Evolutionary conservation across 2,329 filamentous ascomycete species (phyloP).

Genomic region (Sphaerulina vaccinii): DNA sequence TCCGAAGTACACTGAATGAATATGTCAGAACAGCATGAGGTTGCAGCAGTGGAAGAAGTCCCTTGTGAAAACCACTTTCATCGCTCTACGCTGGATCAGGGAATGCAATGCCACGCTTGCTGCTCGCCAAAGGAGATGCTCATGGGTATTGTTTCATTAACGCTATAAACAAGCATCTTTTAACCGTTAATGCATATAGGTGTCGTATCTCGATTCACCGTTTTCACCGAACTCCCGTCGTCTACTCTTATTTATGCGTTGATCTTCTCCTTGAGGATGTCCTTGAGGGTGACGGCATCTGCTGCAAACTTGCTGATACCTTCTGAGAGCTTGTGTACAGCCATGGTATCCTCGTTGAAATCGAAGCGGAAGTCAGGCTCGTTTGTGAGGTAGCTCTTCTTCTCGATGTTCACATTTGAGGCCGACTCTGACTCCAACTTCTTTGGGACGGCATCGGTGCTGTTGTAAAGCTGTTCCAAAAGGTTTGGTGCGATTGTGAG

Average conservation of each 20-base stretch:
- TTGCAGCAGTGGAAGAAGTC: too few relatives aligned
- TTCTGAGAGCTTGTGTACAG: constrained; percentile 97
- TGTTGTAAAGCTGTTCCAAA: constrained; percentile 91
- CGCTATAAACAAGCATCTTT: constrained; percentile 4
- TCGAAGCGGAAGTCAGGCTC: constrained; percentile 94
- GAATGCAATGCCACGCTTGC: background rate
- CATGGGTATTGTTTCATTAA: constrained; percentile 11
- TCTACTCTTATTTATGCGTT: constrained; percentile 9
- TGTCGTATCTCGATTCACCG: background rate
- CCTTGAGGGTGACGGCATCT: constrained; percentile 91
- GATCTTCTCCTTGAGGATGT: constrained; percentile 86
- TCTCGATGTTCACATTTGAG: constrained; percentile 69
- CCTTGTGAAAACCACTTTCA: too few relatives aligned
- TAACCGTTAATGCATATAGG: constrained; percentile 7
- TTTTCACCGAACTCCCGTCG: background rate
- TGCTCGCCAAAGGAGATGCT: too few relatives aligned
- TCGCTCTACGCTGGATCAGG: background rate
- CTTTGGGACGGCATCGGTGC: constrained; percentile 75
- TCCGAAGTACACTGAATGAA: too few relatives aligned
- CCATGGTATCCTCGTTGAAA: constrained; percentile 99
- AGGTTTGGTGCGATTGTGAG: constrained; percentile 95
- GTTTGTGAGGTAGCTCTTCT: constrained; percentile 86
- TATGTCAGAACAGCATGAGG: too few relatives aligned
- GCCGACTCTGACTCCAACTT: constrained; percentile 79
- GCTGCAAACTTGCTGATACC: constrained; percentile 99